phyloP scores from a whole-genome alignment of 2,329 filamentous ascomycete species.

The Clarireedia sp. region DNA sequence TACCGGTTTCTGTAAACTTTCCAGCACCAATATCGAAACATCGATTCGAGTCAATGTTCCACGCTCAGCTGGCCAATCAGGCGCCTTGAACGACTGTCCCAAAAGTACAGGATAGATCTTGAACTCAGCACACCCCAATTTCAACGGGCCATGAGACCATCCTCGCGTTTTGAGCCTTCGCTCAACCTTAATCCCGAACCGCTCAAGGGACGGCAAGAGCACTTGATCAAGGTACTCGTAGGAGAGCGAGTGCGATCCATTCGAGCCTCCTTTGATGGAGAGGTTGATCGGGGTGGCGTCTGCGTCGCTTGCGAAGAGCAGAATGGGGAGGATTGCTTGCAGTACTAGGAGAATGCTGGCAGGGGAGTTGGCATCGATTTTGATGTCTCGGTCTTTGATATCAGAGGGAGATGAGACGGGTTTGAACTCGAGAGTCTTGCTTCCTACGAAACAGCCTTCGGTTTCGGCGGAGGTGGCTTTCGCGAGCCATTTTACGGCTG shows the following conservation, averaged over 20 bases:
- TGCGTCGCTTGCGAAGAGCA: slow-evolving; percentile 45
- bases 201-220: slow-evolving; percentile 45
- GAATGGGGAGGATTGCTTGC: slow-evolving; percentile 52
- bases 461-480: slow-evolving; percentile 43
- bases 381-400: slow-evolving; percentile 35
- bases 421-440: slow-evolving; percentile 30
- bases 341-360: slow-evolving; percentile 51
- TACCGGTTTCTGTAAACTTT: slow-evolving; percentile 35
- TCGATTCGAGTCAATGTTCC: slow-evolving; percentile 39
- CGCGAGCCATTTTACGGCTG: slow-evolving; percentile 47
- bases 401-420: slow-evolving; percentile 24
- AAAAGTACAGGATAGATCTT: slow-evolving; percentile 35
- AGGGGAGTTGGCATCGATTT: slow-evolving; percentile 43
- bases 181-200: slow-evolving; percentile 43
- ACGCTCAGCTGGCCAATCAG: slow-evolving; percentile 22
- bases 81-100: slow-evolving; percentile 33
- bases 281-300: slow-evolving; percentile 39
- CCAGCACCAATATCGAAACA: slow-evolving; percentile 43
- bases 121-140: slow-evolving; percentile 35
- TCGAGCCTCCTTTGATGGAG: slow-evolving; percentile 50
- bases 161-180: slow-evolving; percentile 39
- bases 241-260: slow-evolving; percentile 48
- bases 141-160: slow-evolving; percentile 34
- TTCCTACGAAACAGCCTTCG: slow-evolving; percentile 43
- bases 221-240: slow-evolving; percentile 58